A percentile compares a stretch with the other conserved stretches of the same genome.
Evolutionary conservation across 768 basidiomycete genomes (phyloP).

Genomic region (Nidularia pulvinata): DNA sequence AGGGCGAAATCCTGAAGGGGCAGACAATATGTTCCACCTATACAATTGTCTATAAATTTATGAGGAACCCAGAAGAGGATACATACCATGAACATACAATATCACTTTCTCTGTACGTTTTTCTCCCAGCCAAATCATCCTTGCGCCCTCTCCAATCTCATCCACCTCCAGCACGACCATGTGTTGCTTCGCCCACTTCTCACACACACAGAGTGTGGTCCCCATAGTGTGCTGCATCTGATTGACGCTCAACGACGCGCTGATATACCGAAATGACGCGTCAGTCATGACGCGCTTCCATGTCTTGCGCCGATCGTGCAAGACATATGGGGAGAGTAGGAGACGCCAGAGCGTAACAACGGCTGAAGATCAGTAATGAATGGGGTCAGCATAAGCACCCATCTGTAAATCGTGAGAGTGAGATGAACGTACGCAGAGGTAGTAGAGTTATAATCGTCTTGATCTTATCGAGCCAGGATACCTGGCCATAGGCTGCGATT

Average conservation of each 20-base stretch:
- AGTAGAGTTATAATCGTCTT: too few species aligned
- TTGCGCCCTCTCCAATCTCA: slow-evolving; percentile 19
- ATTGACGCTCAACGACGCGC: slow-evolving; percentile 7
- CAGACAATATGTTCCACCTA: slow-evolving; percentile 24
- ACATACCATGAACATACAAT: slow-evolving; percentile 27
- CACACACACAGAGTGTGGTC: slow-evolving; percentile 15
- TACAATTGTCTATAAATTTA: background rate
- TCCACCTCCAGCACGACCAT: slow-evolving; percentile 17
- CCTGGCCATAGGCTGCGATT: too few species aligned
- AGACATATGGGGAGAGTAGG: slow-evolving; percentile 10
- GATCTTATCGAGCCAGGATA: too few species aligned
- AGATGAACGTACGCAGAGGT: too few species aligned
- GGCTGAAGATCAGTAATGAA: too few species aligned
- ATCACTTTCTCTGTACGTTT: slow-evolving; percentile 27
- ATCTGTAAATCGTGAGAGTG: too few species aligned
- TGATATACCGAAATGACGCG: slow-evolving; percentile 9
- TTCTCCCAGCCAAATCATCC: slow-evolving; percentile 29
- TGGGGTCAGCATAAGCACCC: too few species aligned
- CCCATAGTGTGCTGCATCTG: slow-evolving; percentile 21
- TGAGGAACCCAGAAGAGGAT: background rate
- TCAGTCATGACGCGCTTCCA: slow-evolving; percentile 16
- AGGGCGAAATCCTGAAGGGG: slow-evolving; percentile 13
- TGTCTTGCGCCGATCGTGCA: slow-evolving; percentile 17
- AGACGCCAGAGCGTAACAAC: too few species aligned
- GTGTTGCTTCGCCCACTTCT: slow-evolving; percentile 15